Evolutionary conservation across 176 grass and related monocot species (phyloP).

Genomic region (Dactylis glomerata): DNA sequence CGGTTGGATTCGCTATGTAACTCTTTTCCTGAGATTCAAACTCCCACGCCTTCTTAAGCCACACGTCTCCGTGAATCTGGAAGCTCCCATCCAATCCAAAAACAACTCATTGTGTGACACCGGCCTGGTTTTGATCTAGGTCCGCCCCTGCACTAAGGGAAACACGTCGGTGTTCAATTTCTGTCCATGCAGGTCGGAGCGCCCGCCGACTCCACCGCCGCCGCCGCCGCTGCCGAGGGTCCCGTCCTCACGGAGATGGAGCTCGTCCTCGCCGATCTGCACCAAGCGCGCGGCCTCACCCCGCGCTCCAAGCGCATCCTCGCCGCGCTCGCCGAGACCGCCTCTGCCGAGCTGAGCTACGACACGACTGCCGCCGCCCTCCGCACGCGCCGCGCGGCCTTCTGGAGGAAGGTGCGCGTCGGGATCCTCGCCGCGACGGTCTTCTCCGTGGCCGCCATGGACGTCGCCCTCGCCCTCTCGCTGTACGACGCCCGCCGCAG

Average conservation of each 20-base stretch:
- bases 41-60: not conserved
- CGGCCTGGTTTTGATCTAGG: too few relatives aligned
- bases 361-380: not conserved
- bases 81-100: not conserved
- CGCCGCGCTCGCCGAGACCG: slow-evolving; percentile 16
- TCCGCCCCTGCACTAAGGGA: not conserved
- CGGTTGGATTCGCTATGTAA: not conserved
- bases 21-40: not conserved
- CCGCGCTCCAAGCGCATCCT: slow-evolving; percentile 37
- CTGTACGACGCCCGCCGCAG: not conserved
- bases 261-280: slow-evolving; percentile 26
- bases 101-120: too few relatives aligned
- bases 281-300: not conserved
- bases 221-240: not conserved
- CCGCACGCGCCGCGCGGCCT: slow-evolving; percentile 24
- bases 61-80: not conserved
- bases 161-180: not conserved
- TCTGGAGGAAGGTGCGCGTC: slow-evolving; percentile 44
- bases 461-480: slow-evolving; percentile 14
- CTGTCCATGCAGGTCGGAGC: slow-evolving; percentile 1
- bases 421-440: slow-evolving; percentile 27
- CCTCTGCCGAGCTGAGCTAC: not conserved
- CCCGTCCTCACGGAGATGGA: not conserved
- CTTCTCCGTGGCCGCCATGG: slow-evolving; percentile 21
- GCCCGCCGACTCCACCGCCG: not conserved